Conservation (phyloP, 352 stramenopile species). For the Phytophthora pistaciae region DNA sequence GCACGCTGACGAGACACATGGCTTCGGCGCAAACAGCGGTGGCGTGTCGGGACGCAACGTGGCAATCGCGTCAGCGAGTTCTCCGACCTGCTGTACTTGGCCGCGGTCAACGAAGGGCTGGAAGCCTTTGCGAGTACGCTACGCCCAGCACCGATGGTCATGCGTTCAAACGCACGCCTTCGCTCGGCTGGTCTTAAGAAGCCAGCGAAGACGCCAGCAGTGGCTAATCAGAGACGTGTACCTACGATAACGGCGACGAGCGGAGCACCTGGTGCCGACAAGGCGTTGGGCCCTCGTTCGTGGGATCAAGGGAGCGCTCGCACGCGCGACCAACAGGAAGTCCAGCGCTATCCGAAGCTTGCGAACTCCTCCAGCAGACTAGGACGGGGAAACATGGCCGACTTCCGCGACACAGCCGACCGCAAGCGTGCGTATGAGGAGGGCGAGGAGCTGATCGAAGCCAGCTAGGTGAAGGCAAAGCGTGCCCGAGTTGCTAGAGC, state of each 20-base stretch:
- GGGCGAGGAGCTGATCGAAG: neutral
- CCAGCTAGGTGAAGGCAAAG: neutral
- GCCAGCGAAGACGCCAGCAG: neutral
- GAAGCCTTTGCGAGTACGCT: neutral
- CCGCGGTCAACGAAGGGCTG: neutral
- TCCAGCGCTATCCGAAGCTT: neutral
- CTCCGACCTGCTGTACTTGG: neutral
- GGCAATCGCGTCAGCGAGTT: neutral
- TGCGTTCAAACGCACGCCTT: neutral
- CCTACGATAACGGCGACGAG: neutral
- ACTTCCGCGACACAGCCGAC: neutral
- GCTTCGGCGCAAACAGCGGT: neutral
- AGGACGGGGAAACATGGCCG: neutral
- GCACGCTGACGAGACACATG: neutral
- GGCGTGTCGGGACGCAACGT: neutral
- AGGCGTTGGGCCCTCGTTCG: neutral
- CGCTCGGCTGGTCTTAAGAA: neutral
- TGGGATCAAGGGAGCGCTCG: neutral
- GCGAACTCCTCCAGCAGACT: neutral
- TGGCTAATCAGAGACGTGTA: neutral
- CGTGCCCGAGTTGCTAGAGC: neutral
- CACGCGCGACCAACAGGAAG: neutral
- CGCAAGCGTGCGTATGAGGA: neutral
- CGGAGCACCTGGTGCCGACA: neutral
- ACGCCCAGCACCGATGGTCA: neutral